A percentile compares a stretch with the other conserved stretches of the same genome.
Evolutionary conservation across 192 early-diverging fungal species (phyloP).

Genomic region (Umbelopsis isabellina): DNA sequence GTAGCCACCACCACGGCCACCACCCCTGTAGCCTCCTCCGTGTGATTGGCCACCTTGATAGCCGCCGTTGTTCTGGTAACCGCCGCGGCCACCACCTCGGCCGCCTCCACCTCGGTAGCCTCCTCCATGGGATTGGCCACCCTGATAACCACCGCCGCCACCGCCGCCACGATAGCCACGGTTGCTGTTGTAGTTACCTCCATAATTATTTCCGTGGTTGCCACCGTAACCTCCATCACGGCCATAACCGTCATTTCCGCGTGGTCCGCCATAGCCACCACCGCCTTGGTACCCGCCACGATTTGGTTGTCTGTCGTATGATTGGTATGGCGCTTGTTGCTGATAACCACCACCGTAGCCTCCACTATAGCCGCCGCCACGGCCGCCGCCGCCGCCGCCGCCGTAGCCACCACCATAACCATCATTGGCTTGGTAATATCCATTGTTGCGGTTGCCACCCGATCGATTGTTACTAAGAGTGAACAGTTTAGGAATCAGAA

Average conservation of each 20-base stretch:
- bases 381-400: constrained; percentile 33
- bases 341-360: constrained; percentile 34
- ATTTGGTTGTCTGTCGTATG: constrained; percentile 18
- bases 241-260: too few species aligned
- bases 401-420: constrained; percentile 37
- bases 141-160: constrained; percentile 9
- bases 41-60: too few species aligned
- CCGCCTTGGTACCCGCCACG: constrained; percentile 3
- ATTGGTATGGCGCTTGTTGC: background rate
- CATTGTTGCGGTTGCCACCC: constrained; percentile 41
- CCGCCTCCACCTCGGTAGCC: background rate
- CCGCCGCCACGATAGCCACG: constrained; percentile 11
- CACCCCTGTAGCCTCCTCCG: too few species aligned
- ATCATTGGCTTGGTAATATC: constrained; percentile 33
- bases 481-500: constrained; percentile 32
- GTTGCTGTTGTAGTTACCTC: background rate
- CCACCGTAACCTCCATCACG: background rate
- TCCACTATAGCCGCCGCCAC: constrained; percentile 36
- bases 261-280: constrained; percentile 9
- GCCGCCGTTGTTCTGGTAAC: too few species aligned
- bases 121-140: background rate
- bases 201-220: background rate
- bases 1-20: constrained; percentile 23
- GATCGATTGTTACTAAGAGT: constrained; percentile 35
- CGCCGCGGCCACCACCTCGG: constrained; percentile 8